Conservation (phyloP, 164 flowering plant species). For the Magnolia officinalis region DNA sequence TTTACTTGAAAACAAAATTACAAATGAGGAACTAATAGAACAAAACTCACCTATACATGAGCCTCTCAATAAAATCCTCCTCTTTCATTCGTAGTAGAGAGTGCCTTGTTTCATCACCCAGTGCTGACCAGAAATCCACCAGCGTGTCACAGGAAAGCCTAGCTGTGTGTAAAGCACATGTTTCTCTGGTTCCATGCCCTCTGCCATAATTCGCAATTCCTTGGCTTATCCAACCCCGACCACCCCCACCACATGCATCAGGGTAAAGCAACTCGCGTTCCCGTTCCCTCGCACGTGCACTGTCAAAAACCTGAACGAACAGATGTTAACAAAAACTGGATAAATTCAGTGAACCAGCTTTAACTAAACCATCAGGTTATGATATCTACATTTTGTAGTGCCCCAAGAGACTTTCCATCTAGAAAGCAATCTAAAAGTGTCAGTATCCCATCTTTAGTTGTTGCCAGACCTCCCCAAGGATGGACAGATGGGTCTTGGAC, state of each 20-base stretch:
- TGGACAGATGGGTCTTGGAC: constrained; percentile 83
- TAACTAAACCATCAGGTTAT: background rate
- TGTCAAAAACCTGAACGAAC: constrained; percentile 75
- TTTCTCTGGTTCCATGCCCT: constrained; percentile 93
- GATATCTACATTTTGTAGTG: constrained; percentile 72
- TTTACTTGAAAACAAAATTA: no score
- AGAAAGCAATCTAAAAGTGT: constrained; percentile 83
- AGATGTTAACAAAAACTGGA: constrained; percentile 4
- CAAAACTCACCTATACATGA: constrained; percentile 78
- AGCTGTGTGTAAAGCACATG: constrained; percentile 96
- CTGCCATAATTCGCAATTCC: constrained; percentile 77
- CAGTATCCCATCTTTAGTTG: constrained; percentile 78
- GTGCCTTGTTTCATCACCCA: constrained; percentile 85
- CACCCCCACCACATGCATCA: constrained; percentile 98
- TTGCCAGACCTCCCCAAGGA: constrained; percentile 95
- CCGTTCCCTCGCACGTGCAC: constrained; percentile 91
- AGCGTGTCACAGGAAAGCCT: constrained; percentile 89
- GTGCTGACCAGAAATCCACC: constrained; percentile 96
- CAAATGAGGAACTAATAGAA: background rate
- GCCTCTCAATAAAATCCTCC: constrained; percentile 98
- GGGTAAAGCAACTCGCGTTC: constrained; percentile 93
- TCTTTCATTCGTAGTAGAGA: constrained; percentile 95
- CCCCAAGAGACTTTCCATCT: constrained; percentile 67
- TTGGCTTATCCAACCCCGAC: constrained; percentile 98
- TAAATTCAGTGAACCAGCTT: background rate